Evolutionary conservation across 805 yeast genomes (phyloP), one percentile per base, ranked within the genome.

Genomic region (Torulaspora delbrueckii): DNA sequence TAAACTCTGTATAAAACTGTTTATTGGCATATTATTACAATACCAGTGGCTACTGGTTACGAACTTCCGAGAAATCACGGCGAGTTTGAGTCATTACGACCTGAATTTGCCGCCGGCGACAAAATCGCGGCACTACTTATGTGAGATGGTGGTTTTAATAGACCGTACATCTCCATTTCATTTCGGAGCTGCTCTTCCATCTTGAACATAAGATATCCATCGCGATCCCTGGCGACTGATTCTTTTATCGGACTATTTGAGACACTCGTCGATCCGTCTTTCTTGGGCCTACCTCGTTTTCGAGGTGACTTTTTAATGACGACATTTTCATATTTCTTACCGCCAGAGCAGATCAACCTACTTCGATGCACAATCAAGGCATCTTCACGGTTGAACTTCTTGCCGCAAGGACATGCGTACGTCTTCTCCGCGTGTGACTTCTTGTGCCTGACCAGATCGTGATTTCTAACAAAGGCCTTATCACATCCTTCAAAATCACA

Each of bases 381-480:
- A 70, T 93, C 97, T 43, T 85, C 83, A 47, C 98, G 75, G 1
- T 91, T 82, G 68, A 93, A 93, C 51, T 82, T 82, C 67, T 90
- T 91, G n/a, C 97, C 96, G 69, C 99, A 95, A 0, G 85, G 84
- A 67, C 99, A 93, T 23, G 71, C 71, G 55, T 76, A 82, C 23
- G 82, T 75, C 50, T 82, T 81, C 42, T 80, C 89, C 43, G 79
- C 74, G 62, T 93, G 99, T 12, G 90, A 86, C 62, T 86, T 87
- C 54, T 79, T 81, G 60, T 93, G 99, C 50, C 99, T 77, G 49
- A 87, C 78, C 56, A 93, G 72, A 67, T 93, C 99, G 62, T 93
- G 99, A 52, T 91, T 96, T 51, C 99, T 76, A 19, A 93, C 99
- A 70, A 93, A 93, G 31, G 86, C 78, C 55, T 90, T 86, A 3